Evolutionary conservation across 139 green algal genomes (phyloP).

Genomic region (Volvox reticuliferus): DNA sequence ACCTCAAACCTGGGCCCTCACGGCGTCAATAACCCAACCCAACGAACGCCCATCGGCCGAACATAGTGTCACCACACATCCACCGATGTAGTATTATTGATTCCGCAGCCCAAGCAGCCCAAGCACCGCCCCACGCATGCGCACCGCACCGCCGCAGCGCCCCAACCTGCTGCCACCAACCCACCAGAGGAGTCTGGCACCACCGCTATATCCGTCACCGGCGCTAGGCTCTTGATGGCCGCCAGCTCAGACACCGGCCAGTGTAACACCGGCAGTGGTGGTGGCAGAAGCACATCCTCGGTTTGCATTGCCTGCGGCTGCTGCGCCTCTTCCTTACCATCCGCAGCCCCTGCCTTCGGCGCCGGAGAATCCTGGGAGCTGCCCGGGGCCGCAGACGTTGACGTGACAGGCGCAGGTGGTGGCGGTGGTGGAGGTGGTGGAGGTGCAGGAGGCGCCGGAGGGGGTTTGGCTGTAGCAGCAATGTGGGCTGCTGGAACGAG

Average conservation of each 20-base stretch:
- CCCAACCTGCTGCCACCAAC: neutral
- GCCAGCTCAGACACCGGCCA: conserved; percentile 45
- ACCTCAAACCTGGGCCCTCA: too few relatives aligned
- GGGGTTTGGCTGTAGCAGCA: neutral
- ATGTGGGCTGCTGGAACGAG: neutral
- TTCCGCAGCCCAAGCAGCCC: too few relatives aligned
- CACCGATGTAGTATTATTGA: too few relatives aligned
- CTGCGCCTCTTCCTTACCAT: neutral
- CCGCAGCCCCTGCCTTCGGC: too few relatives aligned
- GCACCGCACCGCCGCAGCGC: neutral
- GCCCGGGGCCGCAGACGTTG: neutral
- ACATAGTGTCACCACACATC: too few relatives aligned
- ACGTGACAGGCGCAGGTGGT: too few relatives aligned
- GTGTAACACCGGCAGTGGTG: neutral
- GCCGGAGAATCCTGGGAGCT: too few relatives aligned
- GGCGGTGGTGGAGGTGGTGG: neutral
- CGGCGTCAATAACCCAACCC: too few relatives aligned
- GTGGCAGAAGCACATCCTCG: neutral
- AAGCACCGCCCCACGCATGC: neutral
- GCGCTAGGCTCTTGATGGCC: conserved; percentile 58
- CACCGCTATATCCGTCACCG: conserved; percentile 48
- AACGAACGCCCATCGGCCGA: too few relatives aligned
- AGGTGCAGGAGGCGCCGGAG: neutral
- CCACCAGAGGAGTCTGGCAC: conserved; percentile 48
- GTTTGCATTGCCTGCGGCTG: neutral